These are phyloP conservation scores for Graphilbum fragrans DNA, from an alignment of 2,329 filamentous ascomycete species.

Conservation along the genomic window DNA sequence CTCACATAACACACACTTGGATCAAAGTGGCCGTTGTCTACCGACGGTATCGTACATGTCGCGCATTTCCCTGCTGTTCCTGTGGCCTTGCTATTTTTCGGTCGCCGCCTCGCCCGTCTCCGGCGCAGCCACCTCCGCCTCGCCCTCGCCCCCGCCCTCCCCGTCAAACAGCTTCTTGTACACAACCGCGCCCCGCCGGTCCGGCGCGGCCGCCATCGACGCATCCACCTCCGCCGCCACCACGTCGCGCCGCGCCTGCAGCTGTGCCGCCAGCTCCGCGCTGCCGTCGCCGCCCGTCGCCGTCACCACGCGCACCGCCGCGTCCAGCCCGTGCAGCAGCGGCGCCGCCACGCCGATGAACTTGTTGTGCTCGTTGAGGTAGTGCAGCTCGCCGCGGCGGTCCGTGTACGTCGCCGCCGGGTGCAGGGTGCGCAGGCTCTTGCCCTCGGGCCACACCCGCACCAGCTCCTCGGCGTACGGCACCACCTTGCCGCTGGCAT, in stretches of 20 bases:
- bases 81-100: no score
- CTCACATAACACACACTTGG: no score
- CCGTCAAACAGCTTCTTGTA: conserved; percentile 20
- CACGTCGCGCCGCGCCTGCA: conserved; percentile 25
- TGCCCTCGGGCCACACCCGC: conserved; percentile 26
- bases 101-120: no score
- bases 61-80: no score
- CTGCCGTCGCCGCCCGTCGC: conserved; percentile 5
- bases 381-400: conserved; percentile 15
- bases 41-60: no score
- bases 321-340: conserved; percentile 29
- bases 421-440: conserved; percentile 24
- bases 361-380: conserved; percentile 21
- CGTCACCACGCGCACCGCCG: conserved; percentile 29
- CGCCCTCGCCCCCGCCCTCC: no score
- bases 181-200: conserved; percentile 12
- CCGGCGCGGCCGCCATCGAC: conserved; percentile 10
- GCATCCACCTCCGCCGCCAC: conserved; percentile 15
- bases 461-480: conserved; percentile 20
- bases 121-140: no score
- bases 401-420: conserved; percentile 17
- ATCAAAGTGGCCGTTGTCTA: no score
- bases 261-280: conserved; percentile 19
- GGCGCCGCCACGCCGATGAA: conserved; percentile 23
- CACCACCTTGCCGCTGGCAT: conserved; percentile 21